Base-by-base conservation (phyloP, 2,329 filamentous ascomycete genomes). In the Diaporthe capsici region DNA sequence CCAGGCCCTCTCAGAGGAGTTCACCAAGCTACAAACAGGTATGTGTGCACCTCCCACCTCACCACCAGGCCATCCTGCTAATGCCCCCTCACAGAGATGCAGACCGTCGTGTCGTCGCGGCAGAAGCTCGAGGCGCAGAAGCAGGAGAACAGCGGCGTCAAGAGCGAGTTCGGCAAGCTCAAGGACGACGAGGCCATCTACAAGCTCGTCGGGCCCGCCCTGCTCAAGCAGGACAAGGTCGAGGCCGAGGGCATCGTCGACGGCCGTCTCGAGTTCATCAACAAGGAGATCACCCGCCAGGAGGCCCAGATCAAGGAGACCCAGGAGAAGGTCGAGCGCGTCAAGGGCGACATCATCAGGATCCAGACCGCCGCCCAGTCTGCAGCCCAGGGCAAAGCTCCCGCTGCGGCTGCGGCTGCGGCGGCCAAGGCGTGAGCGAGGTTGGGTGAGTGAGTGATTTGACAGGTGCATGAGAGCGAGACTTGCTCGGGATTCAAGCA, bases 111-210 rank as follows among this genome's bases (percentile, higher is more conserved):
- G 37, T 89, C 92, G 60, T 94, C 95, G 13, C 92, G 96, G 78
- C 96, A 99, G 86, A 97, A 94, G 85, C 92, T 99, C 9, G 96
- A 98, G 83, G 94, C 95, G 9, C 97, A 99, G 84, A 94, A 94
- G 83, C 95, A 98, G 82, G 97, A 99, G 84, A 99, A 98, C 83
- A 86, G 93, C 67, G 93, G 94, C 22, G 97, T 99, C 13, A 92
- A 97, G 84, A 94, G 94, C 93, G 96, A 98, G 84, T 98, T 98
- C 84, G 89, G 91, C 55, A 89, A 90, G 72, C 88, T 98, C 76
- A 91, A 92, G 80, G 93, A 96, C 51, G 94, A 93, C 80, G 94
- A 97, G 81, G 95, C 92, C 78, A 98, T 99, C 84, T 99, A 98
- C 91, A 99, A 98, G 86, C 91, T 98, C 57, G 92, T 98, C 63